Evolutionary conservation across 2,329 filamentous ascomycete species (phyloP).

Genomic region (Sporothrix variecibatus): DNA sequence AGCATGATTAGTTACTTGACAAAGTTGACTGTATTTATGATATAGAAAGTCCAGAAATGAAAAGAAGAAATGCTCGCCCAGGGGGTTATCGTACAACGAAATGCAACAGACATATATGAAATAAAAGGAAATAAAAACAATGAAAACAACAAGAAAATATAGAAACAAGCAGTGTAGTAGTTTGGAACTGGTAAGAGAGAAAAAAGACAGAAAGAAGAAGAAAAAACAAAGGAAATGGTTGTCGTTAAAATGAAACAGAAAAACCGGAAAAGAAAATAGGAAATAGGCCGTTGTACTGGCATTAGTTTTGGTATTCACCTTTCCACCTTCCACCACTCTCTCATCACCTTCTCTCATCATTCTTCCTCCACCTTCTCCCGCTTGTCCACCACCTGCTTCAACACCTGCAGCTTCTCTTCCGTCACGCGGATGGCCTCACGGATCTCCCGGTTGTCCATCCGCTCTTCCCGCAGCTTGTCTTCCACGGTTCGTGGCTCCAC

Average conservation of each 20-base stretch:
- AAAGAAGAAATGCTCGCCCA: conserved; percentile 14
- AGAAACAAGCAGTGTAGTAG: background rate
- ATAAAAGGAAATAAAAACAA: background rate
- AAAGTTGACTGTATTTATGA: background rate
- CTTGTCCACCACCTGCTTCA: conserved; percentile 72
- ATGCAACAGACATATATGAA: conserved; percentile 1
- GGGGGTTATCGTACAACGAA: conserved; percentile 16
- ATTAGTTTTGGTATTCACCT: background rate
- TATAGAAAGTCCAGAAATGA: background rate
- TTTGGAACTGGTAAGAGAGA: background rate
- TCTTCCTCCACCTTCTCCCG: conserved; percentile 38
- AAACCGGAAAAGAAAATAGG: too few relatives aligned
- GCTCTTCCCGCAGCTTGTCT: conserved; percentile 59
- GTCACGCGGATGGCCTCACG: conserved; percentile 81
- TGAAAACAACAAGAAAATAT: background rate
- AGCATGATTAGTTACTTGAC: background rate
- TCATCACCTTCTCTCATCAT: background rate
- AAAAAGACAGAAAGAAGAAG: background rate
- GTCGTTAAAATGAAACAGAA: background rate
- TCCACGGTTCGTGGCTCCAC: conserved; percentile 59
- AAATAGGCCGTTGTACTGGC: background rate
- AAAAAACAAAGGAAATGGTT: conserved; percentile 4
- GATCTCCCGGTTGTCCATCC: conserved; percentile 72
- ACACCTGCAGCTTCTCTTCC: conserved; percentile 75
- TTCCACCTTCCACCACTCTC: background rate